Conservation (phyloP, 805 yeast species). For the Blastobotrys chiropterorum region DNA sequence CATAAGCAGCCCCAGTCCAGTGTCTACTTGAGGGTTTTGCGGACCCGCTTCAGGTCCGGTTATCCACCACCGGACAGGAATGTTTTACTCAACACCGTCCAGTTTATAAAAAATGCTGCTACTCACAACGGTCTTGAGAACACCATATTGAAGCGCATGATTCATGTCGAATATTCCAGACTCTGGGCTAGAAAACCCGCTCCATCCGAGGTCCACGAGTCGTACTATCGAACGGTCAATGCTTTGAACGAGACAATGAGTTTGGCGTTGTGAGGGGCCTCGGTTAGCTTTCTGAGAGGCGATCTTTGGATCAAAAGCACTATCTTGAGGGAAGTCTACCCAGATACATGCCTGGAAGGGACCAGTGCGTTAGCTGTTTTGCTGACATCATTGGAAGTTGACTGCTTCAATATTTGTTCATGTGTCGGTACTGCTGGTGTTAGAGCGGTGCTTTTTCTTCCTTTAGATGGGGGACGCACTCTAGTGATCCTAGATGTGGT, state of each 20-base stretch:
- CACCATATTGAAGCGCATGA: background rate
- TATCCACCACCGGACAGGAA: background rate
- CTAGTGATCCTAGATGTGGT: too few species aligned
- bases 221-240: constrained; percentile 11
- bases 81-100: background rate
- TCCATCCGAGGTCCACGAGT: constrained; percentile 32
- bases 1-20: background rate
- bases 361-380: too few species aligned
- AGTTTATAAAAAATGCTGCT: background rate
- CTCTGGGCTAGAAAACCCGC: background rate
- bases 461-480: too few species aligned
- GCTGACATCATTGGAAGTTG: too few species aligned
- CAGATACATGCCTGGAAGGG: too few species aligned
- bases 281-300: too few species aligned
- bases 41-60: background rate
- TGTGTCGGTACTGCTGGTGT: too few species aligned
- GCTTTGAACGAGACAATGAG: constrained; percentile 28
- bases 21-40: background rate
- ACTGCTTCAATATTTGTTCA: too few species aligned
- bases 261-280: constrained; percentile 10
- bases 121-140: background rate
- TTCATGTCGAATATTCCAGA: constrained; percentile 1
- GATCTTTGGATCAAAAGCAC: too few species aligned
- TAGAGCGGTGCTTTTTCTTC: too few species aligned
- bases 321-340: too few species aligned